Percentiles rank a stretch among this genome's conserved stretches.
phyloP scores from a whole-genome alignment of 768 basidiomycete species.

The Cantharellus cinnabarinus region DNA sequence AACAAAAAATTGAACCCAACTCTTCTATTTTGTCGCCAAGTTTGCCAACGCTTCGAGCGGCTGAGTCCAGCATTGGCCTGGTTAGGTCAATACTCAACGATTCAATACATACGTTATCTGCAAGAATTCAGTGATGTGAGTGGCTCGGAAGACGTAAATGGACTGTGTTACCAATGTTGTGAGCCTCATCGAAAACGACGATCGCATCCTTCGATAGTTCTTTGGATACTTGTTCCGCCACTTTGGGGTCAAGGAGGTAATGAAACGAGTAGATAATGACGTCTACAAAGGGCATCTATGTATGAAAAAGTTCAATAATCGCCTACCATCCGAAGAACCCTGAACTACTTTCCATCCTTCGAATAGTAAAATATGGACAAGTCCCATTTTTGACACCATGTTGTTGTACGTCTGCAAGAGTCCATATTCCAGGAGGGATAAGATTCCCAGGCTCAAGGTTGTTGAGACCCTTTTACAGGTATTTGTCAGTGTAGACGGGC shows the following conservation, averaged over 20 bases:
- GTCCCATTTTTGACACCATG: slow-evolving; percentile 68
- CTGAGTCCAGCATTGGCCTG: slow-evolving; percentile 91
- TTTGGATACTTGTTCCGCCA: slow-evolving; percentile 96
- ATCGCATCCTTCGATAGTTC: slow-evolving; percentile 96
- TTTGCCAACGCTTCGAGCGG: slow-evolving; percentile 66
- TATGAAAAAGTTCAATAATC: background rate
- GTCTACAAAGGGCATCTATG: slow-evolving; percentile 84
- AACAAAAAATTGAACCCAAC: slow-evolving; percentile 25
- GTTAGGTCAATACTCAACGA: slow-evolving; percentile 94
- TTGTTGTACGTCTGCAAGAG: slow-evolving; percentile 77
- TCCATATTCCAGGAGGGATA: slow-evolving; percentile 78
- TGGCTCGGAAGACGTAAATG: slow-evolving; percentile 9
- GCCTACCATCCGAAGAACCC: background rate
- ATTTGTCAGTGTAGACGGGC: background rate
- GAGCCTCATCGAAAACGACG: slow-evolving; percentile 97
- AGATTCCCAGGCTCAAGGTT: slow-evolving; percentile 62
- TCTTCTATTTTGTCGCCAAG: slow-evolving; percentile 88
- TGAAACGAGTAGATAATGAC: slow-evolving; percentile 98
- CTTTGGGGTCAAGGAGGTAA: slow-evolving; percentile 94
- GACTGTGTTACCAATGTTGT: slow-evolving; percentile 64
- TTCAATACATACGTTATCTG: slow-evolving; percentile 97
- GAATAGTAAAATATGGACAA: slow-evolving; percentile 92
- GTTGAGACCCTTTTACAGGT: slow-evolving; percentile 44
- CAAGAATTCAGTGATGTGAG: background rate
- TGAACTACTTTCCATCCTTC: slow-evolving; percentile 54